phyloP scores from a whole-genome alignment of 345 rosid genomes.

The Salix suchowensis region DNA sequence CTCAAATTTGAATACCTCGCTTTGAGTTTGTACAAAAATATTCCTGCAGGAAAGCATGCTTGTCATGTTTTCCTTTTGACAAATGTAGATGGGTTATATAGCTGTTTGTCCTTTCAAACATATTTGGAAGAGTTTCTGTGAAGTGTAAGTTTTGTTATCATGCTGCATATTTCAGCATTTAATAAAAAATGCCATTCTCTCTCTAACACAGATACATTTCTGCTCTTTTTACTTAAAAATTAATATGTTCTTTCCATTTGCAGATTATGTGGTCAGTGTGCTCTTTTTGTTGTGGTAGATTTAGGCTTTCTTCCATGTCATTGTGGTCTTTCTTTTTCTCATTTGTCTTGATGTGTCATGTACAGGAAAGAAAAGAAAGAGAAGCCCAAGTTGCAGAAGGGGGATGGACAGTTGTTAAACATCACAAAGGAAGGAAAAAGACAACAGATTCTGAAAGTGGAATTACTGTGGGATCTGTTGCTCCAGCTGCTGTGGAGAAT shows the following conservation, averaged over 20 bases:
- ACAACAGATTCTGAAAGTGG: constrained; percentile 76
- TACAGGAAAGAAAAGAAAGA: constrained; percentile 69
- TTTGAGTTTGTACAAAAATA: neutral
- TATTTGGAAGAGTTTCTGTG: neutral
- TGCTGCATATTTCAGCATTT: neutral
- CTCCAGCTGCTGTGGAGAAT: constrained; percentile 61
- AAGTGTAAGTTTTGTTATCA: neutral
- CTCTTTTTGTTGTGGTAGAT: neutral
- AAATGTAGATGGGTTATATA: neutral
- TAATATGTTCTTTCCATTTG: neutral
- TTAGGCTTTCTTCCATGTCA: neutral
- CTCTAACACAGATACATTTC: neutral
- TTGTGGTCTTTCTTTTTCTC: constrained; percentile 5
- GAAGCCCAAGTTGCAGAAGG: constrained; percentile 88
- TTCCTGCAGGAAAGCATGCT: neutral
- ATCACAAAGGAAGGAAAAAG: constrained; percentile 94
- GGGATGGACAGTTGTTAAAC: constrained; percentile 94
- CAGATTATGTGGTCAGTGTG: neutral
- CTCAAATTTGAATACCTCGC: neutral
- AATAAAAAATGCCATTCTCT: neutral
- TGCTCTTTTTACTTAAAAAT: neutral
- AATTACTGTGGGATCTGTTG: constrained; percentile 70
- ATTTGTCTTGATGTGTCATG: constrained; percentile 6
- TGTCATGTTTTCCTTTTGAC: neutral
- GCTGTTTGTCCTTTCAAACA: neutral